Evolutionary conservation across 1,284 basidiomycete species (phyloP).

Genomic region (Sparassis latifolia): DNA sequence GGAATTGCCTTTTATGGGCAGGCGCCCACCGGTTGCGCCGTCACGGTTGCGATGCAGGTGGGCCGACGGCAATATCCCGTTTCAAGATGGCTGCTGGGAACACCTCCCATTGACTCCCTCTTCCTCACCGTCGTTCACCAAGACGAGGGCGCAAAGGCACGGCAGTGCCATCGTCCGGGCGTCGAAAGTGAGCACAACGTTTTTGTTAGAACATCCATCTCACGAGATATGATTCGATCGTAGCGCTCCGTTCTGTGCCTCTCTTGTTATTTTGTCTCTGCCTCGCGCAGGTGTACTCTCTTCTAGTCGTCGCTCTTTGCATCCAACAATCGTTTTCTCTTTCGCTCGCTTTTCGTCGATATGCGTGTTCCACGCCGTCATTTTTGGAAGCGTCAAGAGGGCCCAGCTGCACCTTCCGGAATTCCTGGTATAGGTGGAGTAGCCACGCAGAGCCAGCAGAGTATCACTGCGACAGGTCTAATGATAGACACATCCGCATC

Average conservation of each 20-base stretch:
- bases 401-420: constrained; percentile 1
- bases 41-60: background rate
- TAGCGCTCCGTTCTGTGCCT: constrained; percentile 1
- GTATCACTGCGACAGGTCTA: constrained; percentile 2
- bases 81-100: background rate
- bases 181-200: too few relatives aligned
- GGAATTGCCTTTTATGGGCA: too few relatives aligned
- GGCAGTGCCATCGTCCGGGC: background rate
- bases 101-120: background rate
- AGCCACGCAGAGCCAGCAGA: background rate
- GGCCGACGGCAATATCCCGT: background rate
- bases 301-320: constrained; percentile 24
- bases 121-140: constrained; percentile 1
- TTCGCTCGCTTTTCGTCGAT: constrained; percentile 1
- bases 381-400: constrained; percentile 12
- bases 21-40: too few relatives aligned
- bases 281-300: constrained; percentile 18
- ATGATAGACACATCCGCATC: constrained; percentile 13
- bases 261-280: constrained; percentile 13
- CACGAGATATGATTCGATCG: background rate
- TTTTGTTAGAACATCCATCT: too few relatives aligned
- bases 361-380: constrained; percentile 19
- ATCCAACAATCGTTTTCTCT: constrained; percentile 11
- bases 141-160: constrained; percentile 2
- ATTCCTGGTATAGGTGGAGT: constrained; percentile 7